A percentile compares a stretch with the other conserved stretches of the same genome.
Conservation (phyloP, 345 rosid species). For the Brassica cretica region DNA sequence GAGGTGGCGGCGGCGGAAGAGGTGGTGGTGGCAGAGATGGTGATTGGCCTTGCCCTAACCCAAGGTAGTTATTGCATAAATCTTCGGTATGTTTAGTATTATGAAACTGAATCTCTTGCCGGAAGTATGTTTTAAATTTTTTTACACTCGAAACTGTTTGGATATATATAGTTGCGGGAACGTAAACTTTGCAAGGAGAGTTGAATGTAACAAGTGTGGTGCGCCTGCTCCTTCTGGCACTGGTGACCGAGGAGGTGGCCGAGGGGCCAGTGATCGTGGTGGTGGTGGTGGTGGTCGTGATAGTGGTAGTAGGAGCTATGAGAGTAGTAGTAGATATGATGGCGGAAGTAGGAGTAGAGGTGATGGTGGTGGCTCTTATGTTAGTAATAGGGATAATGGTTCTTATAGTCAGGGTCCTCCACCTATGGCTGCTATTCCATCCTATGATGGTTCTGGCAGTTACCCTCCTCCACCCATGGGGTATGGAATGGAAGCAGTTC, state of each 20-base stretch:
- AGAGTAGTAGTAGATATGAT: constrained; percentile 52
- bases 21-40: constrained; percentile 72
- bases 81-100: constrained; percentile 4
- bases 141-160: constrained; percentile 25
- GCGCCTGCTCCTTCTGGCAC: constrained; percentile 73
- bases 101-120: background rate
- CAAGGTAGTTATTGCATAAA: constrained; percentile 49
- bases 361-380: constrained; percentile 56
- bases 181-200: constrained; percentile 76
- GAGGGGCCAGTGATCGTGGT: constrained; percentile 62
- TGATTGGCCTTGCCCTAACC: constrained; percentile 92
- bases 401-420: constrained; percentile 70
- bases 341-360: constrained; percentile 53
- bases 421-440: constrained; percentile 55
- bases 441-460: constrained; percentile 65
- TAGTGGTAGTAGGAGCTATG: constrained; percentile 52
- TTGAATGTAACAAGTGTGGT: constrained; percentile 85
- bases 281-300: constrained; percentile 47
- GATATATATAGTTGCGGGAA: constrained; percentile 81
- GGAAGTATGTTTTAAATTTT: constrained; percentile 13
- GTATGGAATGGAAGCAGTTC: constrained; percentile 75
- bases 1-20: constrained; percentile 78
- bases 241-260: constrained; percentile 45
- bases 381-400: constrained; percentile 60
- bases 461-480: constrained; percentile 75